phyloP scores from a whole-genome alignment of 1,139 yeast genomes.

The Magnusiomyces starmeri region DNA sequence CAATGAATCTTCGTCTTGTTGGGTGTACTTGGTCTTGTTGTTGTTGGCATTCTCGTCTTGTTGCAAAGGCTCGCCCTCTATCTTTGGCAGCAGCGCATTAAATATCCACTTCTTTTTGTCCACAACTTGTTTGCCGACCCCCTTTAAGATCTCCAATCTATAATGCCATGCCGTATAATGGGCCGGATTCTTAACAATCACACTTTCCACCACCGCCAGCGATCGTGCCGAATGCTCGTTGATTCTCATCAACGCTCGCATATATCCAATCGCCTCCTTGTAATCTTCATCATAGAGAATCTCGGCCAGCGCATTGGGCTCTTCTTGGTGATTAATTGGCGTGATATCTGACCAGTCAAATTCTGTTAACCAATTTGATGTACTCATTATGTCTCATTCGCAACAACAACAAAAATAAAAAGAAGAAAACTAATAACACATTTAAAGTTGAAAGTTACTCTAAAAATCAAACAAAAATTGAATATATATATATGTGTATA shows the following conservation, averaged over 20 bases:
- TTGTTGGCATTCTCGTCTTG: neutral
- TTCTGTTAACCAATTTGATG: slow-evolving; percentile 7
- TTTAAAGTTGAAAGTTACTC: too few species aligned
- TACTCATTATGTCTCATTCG: neutral
- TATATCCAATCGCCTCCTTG: slow-evolving; percentile 48
- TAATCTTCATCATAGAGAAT: slow-evolving; percentile 76
- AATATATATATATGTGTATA: too few species aligned
- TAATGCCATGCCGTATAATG: slow-evolving; percentile 89
- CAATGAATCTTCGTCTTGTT: neutral
- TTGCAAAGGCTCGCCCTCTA: neutral
- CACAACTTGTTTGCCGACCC: slow-evolving; percentile 33
- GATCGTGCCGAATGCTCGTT: slow-evolving; percentile 70
- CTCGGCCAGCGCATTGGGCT: slow-evolving; percentile 49
- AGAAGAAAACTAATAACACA: too few species aligned
- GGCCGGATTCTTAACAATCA: slow-evolving; percentile 70
- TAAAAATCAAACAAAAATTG: too few species aligned
- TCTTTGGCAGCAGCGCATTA: neutral
- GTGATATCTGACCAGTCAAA: slow-evolving; percentile 33
- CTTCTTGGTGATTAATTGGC: slow-evolving; percentile 36
- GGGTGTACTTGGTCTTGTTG: neutral
- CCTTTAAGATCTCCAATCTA: slow-evolving; percentile 49
- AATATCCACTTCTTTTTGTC: slow-evolving; percentile 20
- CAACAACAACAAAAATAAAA: too few species aligned
- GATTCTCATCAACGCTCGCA: slow-evolving; percentile 52
- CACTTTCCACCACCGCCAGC: slow-evolving; percentile 51